Evolutionary conservation across 2,329 filamentous ascomycete genomes (phyloP).

Genomic region (Colletotrichum sp.): DNA sequence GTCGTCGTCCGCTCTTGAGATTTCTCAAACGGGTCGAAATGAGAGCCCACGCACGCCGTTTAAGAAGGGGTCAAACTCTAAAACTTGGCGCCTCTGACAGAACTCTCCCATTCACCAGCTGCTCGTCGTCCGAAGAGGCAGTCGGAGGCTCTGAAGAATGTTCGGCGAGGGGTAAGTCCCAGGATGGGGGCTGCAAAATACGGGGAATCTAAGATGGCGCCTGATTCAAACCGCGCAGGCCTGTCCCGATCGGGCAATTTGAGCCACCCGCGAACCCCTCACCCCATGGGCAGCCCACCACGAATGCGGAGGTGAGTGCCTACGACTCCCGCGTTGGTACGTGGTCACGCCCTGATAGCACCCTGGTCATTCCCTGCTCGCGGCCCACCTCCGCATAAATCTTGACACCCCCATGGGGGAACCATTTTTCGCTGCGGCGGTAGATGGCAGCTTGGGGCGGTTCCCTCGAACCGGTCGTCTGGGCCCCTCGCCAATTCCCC

Average conservation of each 20-base stretch:
- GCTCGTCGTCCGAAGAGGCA: neutral
- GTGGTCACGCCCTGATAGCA: neutral
- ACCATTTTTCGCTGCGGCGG: neutral
- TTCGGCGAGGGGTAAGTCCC: neutral
- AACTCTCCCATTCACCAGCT: neutral
- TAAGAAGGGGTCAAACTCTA: neutral
- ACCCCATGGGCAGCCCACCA: neutral
- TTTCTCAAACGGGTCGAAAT: neutral
- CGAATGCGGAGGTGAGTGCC: slow-evolving; percentile 1
- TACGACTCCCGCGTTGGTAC: neutral
- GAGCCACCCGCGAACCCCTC: slow-evolving; percentile 3
- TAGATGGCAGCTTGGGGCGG: neutral
- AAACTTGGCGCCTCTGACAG: neutral
- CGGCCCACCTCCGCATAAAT: slow-evolving; percentile 1
- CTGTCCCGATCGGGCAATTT: neutral
- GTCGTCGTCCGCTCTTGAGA: neutral
- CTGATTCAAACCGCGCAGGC: neutral
- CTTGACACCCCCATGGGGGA: neutral
- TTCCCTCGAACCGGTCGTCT: neutral
- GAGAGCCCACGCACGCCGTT: neutral
- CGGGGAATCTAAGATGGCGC: neutral
- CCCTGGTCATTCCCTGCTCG: neutral
- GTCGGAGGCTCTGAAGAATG: neutral
- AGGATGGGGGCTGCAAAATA: neutral
- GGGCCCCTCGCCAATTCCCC: neutral